Evolutionary conservation across 1,284 basidiomycete genomes (phyloP), one percentile per base, ranked within the genome.

Genomic region (Leccinum pachyderme): DNA sequence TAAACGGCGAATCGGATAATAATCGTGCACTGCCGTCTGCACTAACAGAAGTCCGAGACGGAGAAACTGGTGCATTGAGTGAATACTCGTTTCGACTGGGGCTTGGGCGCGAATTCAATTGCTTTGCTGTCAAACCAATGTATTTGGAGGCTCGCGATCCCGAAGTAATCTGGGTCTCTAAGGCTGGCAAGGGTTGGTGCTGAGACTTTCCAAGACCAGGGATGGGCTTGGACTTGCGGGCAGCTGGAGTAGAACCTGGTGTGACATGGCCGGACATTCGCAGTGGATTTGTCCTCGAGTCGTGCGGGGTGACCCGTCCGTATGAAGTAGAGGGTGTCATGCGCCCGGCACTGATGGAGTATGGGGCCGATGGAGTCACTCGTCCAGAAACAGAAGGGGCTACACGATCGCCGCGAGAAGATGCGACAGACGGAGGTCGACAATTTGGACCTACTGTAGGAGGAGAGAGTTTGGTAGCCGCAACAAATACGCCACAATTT

Each of bases 401-500:
- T 39, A 76, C 69, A 35, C 84, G 79, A 47, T 84, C 87, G 59
- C 77, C 77, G 54, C 83, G 79, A 31, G 82, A 84, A 11, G 93
- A 94, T 3, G 89, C 85, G 25, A 89, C 91, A 2, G 93, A 95
- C 0, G 87, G 77, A 0, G 93, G 90, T 15, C 93, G 82, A 48
- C 77, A 79, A 51, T 75, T 66, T 25, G 77, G 67, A 2, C 81
- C 81, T n/a, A 84, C 82, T 2, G 89, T 91, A 2, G 91, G 84
- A 5, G 82, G 66, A 4, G 90, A 89, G 25, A 98, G 82, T 69
- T 97, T 97, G 47, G 82, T 77, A 1, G 84, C 79, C 7, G 89
- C 84, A 31, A 95, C 88, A 69, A 98, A 99, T 45, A 99, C 91
- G 35, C 96, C 96, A 63, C 93, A 95, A 52, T 84, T 82, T 0